Evolutionary conservation across 1,284 basidiomycete genomes (phyloP), one percentile per base, ranked within the genome.

Genomic region (Apiotrichum gracile): DNA sequence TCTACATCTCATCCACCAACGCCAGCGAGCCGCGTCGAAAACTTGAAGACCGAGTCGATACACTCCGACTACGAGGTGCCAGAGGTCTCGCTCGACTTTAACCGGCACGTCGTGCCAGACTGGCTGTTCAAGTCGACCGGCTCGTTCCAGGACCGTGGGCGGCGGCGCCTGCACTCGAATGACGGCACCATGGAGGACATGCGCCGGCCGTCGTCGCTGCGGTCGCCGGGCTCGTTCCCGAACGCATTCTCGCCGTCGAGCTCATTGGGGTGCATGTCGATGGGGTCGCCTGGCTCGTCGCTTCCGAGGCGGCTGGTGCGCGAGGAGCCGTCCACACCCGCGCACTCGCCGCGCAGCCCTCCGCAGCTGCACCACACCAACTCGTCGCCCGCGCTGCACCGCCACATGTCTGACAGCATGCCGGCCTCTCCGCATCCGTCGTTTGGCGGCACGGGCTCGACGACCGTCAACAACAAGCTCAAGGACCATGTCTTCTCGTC

Each of bases 41-140:
- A 43, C 54, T 45, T 22, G 34, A 42, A 38, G 33, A n/a, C n/a
- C 5, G 50, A 47, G 9, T 34, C 52, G 37, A 22, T 42, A 54
- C 46, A 49, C 50, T 51, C 52, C 16, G 48, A 55, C 33, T 77
- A 79, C 2, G 83, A 92, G 72, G 78, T 91, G 61, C 90, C 91
- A 2, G 75, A 97, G 72, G 94, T 98, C 21, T 85, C 85, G 17
- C 80, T 98, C 39, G 91, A 94, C 66, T 85, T 85, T 61, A 98
- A 98, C 70, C 82, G 89, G 5, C 94, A 98, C 73, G 96, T 98
- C 55, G 85, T 98, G 41, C 96, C 94, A 1, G 85, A 93, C 60
- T 97, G 91, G 88, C 80, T 97, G 72, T 78, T 92, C 51, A 55
- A 52, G 13, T 64, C 61, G 1, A 61, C 59, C 17, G 46, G 60